A percentile compares a stretch with the other conserved stretches of the same genome.
Conservation (phyloP, 768 basidiomycete species). For the Suillus alpinus region DNA sequence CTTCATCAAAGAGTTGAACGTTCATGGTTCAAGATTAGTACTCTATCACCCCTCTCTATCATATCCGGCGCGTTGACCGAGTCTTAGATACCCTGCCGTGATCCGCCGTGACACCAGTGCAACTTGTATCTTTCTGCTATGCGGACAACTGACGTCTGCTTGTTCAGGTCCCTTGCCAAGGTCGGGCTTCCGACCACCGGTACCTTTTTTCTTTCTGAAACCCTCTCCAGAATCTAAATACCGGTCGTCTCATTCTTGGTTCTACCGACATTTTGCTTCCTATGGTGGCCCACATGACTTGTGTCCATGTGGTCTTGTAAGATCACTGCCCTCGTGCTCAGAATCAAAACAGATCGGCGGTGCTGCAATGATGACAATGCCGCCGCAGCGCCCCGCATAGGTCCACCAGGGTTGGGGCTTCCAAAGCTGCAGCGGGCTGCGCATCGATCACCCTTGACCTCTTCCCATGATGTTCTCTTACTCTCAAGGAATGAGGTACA, state of each 20-base stretch:
- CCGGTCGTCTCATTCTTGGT: slow-evolving; percentile 9
- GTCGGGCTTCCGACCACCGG: slow-evolving; percentile 4
- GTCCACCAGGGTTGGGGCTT: background rate
- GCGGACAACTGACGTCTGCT: background rate
- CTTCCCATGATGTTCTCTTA: background rate
- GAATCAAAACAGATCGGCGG: slow-evolving; percentile 24
- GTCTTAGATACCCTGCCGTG: background rate
- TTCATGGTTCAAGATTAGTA: background rate
- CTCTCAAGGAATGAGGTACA: background rate
- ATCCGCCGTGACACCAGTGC: background rate
- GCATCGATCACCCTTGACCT: slow-evolving; percentile 3
- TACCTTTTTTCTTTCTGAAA: slow-evolving; percentile 18
- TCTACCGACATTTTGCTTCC: slow-evolving; percentile 10
- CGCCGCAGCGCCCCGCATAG: slow-evolving; percentile 11
- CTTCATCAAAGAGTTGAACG: background rate
- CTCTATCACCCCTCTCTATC: background rate
- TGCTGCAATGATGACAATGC: slow-evolving; percentile 8
- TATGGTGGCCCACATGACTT: slow-evolving; percentile 16
- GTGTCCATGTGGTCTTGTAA: slow-evolving; percentile 25
- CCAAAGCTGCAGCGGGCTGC: background rate
- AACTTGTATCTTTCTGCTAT: background rate
- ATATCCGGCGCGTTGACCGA: background rate
- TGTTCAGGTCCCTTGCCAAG: background rate
- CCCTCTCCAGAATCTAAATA: slow-evolving; percentile 15
- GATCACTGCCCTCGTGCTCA: slow-evolving; percentile 21